phyloP scores from a whole-genome alignment of 139 green algal species.

The Micractinium conductrix region DNA sequence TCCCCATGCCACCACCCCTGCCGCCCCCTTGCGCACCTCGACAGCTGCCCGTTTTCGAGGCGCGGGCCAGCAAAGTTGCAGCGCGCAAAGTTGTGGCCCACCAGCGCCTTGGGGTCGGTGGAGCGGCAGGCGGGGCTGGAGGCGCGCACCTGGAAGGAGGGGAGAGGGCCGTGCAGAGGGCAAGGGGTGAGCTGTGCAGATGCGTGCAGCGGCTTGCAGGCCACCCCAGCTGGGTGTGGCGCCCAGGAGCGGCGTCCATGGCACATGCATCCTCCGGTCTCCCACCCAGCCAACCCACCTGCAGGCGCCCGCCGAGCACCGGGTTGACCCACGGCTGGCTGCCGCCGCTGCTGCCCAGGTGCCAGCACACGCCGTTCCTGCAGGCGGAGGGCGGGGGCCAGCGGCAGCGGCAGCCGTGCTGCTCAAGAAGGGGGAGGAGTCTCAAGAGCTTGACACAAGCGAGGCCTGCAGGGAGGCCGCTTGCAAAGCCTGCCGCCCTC shows the following conservation, averaged over 20 bases:
- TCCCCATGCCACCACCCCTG: too few relatives aligned
- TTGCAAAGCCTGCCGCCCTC: too few relatives aligned
- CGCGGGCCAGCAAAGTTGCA: slow-evolving; percentile 75
- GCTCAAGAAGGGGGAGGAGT: too few relatives aligned
- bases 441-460: too few relatives aligned
- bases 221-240: too few relatives aligned
- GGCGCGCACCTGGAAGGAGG: slow-evolving; percentile 43
- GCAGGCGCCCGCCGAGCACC: slow-evolving; percentile 60
- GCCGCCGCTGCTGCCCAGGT: slow-evolving; percentile 54
- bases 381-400: too few relatives aligned
- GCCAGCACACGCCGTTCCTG: slow-evolving; percentile 73
- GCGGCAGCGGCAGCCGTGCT: too few relatives aligned
- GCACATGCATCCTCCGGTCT: too few relatives aligned
- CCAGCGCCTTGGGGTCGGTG: slow-evolving; percentile 75
- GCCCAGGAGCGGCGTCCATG: too few relatives aligned
- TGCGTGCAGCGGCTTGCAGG: too few relatives aligned
- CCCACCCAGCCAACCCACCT: slow-evolving; percentile 49
- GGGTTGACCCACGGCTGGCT: slow-evolving; percentile 82
- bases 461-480: too few relatives aligned
- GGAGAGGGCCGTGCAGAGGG: background rate
- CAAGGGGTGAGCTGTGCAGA: too few relatives aligned
- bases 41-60: slow-evolving; percentile 25
- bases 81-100: slow-evolving; percentile 61
- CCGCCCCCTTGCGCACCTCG: slow-evolving; percentile 6
- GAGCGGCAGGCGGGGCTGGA: slow-evolving; percentile 65